Conservation (phyloP, 495 filamentous ascomycete genomes). For the Aspergillus carlsbadensis region DNA sequence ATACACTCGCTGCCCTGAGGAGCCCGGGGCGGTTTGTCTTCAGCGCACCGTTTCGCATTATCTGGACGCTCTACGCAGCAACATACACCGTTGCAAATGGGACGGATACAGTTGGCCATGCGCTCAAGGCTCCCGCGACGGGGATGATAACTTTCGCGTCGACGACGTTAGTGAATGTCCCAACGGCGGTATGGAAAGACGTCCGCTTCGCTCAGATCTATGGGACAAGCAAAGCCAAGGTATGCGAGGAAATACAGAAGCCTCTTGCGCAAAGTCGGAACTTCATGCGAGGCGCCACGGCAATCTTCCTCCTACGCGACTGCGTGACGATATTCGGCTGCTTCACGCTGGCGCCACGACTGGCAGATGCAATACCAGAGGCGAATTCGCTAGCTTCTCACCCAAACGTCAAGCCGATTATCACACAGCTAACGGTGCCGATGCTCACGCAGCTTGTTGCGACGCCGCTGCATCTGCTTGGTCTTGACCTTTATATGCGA, state of each 20-base stretch:
- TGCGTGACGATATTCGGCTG: constrained; percentile 84
- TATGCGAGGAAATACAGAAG: not conserved
- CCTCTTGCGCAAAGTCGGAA: constrained; percentile 18
- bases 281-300: constrained; percentile 20
- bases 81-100: constrained; percentile 86
- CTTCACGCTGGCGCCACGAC: constrained; percentile 70
- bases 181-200: constrained; percentile 47
- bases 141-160: constrained; percentile 35
- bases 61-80: constrained; percentile 80
- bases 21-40: constrained; percentile 68
- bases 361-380: constrained; percentile 35
- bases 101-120: constrained; percentile 45
- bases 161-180: constrained; percentile 41
- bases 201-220: constrained; percentile 45
- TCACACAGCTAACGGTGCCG: constrained; percentile 75
- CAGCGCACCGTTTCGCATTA: constrained; percentile 73
- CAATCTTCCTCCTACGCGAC: constrained; percentile 70
- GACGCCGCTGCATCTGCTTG: constrained; percentile 81
- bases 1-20: constrained; percentile 59
- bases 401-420: constrained; percentile 34
- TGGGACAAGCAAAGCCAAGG: constrained; percentile 18
- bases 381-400: constrained; percentile 29
- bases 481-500: constrained; percentile 83
- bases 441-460: constrained; percentile 76
- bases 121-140: constrained; percentile 42